Percentiles rank a stretch among this genome's conserved stretches.
phyloP scores from a whole-genome alignment of 148 eudicot genomes.

The Chenopodium quinoa region DNA sequence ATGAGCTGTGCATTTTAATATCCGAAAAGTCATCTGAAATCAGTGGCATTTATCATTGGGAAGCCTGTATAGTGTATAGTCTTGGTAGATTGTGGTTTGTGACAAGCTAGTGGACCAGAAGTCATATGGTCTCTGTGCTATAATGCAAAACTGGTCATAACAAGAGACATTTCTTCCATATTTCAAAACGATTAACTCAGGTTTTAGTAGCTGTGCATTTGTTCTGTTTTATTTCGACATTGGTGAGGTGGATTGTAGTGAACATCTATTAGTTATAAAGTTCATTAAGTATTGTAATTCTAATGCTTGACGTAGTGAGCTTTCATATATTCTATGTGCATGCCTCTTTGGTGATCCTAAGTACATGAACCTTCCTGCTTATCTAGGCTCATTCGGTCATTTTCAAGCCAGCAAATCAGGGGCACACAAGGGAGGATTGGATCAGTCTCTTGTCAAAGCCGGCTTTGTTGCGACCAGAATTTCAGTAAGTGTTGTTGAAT shows the following conservation, averaged over 20 bases:
- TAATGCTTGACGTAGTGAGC: too few species aligned
- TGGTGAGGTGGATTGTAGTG: too few species aligned
- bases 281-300: too few species aligned
- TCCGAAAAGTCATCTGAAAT: too few species aligned
- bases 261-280: too few species aligned
- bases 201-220: too few species aligned
- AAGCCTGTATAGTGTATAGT: neutral
- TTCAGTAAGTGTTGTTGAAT: slow-evolving; percentile 54
- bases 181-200: too few species aligned
- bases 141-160: neutral
- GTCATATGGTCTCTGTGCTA: neutral
- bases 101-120: neutral
- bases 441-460: slow-evolving; percentile 75
- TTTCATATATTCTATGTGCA: too few species aligned
- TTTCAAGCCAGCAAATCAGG: slow-evolving; percentile 99
- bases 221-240: too few species aligned
- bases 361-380: slow-evolving; percentile 4
- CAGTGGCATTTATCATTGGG: neutral
- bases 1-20: neutral
- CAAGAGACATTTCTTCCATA: neutral
- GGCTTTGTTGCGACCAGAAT: slow-evolving; percentile 99
- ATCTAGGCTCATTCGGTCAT: slow-evolving; percentile 93
- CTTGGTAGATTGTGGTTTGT: neutral
- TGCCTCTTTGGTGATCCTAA: neutral
- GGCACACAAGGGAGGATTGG: slow-evolving; percentile 84